Conservation (phyloP, 768 basidiomycete genomes). For the Amanita jacksonii region DNA sequence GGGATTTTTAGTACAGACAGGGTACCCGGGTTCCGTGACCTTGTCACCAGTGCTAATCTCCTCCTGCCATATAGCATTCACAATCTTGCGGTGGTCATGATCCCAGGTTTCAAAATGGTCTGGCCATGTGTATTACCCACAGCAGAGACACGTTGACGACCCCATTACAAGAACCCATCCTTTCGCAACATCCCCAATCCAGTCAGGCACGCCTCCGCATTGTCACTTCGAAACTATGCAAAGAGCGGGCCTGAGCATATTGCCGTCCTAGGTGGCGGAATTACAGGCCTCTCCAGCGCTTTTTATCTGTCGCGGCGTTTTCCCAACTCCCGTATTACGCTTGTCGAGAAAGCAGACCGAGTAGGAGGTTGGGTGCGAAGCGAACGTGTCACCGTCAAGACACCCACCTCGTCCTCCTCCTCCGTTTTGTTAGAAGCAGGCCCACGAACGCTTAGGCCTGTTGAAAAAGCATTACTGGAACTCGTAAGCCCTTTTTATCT, state of each 20-base stretch:
- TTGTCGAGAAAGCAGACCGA: constrained; percentile 56
- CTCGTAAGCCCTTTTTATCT: constrained; percentile 41
- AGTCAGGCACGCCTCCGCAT: too few species aligned
- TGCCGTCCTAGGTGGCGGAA: constrained; percentile 69
- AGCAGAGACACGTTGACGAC: too few species aligned
- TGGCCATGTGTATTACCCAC: too few species aligned
- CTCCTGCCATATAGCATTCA: too few species aligned
- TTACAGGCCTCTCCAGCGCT: constrained; percentile 75
- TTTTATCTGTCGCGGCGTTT: constrained; percentile 66
- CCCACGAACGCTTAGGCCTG: constrained; percentile 78
- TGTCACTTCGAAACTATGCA: too few species aligned
- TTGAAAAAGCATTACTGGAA: constrained; percentile 63
- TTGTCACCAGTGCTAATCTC: too few species aligned
- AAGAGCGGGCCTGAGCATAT: constrained; percentile 34
- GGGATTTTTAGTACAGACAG: too few species aligned
- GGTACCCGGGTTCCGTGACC: too few species aligned
- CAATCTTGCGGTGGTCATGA: too few species aligned
- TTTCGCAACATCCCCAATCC: too few species aligned
- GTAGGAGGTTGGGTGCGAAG: constrained; percentile 86
- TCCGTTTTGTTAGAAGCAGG: constrained; percentile 72
- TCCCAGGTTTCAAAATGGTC: too few species aligned
- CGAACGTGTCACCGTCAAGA: constrained; percentile 36
- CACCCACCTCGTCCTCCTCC: constrained; percentile 30
- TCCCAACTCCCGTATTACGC: constrained; percentile 44
- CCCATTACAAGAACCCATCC: too few species aligned